Percentiles rank a stretch among this genome's conserved stretches.
Conservation (phyloP, 2,329 filamentous ascomycete species). For the Purpureocillium takamizusanense region DNA sequence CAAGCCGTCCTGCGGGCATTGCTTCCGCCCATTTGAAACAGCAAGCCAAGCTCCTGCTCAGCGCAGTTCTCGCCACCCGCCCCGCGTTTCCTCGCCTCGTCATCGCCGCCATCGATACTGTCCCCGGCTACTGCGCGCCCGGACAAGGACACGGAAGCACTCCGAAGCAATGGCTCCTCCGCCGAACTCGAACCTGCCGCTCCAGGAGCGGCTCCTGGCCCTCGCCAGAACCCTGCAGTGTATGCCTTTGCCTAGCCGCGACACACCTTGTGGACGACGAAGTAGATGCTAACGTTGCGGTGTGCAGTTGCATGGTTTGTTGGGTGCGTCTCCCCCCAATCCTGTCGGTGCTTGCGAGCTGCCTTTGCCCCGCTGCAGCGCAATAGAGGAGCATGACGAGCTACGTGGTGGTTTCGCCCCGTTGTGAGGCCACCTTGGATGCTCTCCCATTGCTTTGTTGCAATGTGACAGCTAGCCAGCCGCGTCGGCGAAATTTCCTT, state of each 20-base stretch:
- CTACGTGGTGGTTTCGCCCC: too few species aligned
- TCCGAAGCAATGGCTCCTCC: conserved; percentile 50
- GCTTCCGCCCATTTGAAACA: too few species aligned
- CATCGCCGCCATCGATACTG: neutral
- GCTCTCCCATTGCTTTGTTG: too few species aligned
- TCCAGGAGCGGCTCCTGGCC: conserved; percentile 64
- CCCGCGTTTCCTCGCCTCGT: too few species aligned
- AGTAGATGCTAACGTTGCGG: conserved; percentile 22
- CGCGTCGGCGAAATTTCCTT: too few species aligned
- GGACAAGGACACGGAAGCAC: neutral
- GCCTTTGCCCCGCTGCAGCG: conserved; percentile 1
- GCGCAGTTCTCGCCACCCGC: too few species aligned
- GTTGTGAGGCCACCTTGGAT: too few species aligned
- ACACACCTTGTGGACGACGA: neutral
- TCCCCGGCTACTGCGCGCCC: neutral
- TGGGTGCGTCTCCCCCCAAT: conserved; percentile 50
- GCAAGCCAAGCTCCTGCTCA: too few species aligned
- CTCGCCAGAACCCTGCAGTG: conserved; percentile 91
- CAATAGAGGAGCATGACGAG: neutral
- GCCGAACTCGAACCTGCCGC: conserved; percentile 58
- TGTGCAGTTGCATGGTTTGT: conserved; percentile 67
- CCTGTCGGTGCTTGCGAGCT: conserved; percentile 5
- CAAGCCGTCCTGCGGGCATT: too few species aligned
- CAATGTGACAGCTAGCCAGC: too few species aligned
- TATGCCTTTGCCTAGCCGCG: conserved; percentile 33